phyloP scores from a whole-genome alignment of 768 basidiomycete genomes.

The Mycena sanguinolenta region DNA sequence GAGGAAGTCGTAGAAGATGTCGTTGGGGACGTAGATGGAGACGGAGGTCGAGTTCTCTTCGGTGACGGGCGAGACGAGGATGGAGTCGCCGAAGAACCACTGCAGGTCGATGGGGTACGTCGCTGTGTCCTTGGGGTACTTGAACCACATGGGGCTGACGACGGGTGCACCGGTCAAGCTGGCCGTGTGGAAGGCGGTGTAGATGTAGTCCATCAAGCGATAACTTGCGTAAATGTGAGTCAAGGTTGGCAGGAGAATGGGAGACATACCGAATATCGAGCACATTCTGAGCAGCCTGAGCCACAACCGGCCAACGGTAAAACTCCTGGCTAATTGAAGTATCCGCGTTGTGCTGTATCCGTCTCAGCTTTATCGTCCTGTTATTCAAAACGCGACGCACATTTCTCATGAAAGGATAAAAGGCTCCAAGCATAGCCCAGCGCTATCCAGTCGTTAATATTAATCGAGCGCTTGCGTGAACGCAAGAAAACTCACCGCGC shows the following conservation, averaged over 20 bases:
- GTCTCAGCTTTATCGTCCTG: background rate
- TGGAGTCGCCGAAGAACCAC: conserved; percentile 70
- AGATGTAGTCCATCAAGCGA: conserved; percentile 78
- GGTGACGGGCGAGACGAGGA: conserved; percentile 80
- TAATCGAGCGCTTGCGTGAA: too few relatives aligned
- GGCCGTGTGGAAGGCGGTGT: conserved; percentile 76
- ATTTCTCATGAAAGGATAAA: conserved; percentile 86
- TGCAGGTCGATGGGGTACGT: too few relatives aligned
- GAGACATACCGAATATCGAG: conserved; percentile 69
- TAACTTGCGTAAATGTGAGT: conserved; percentile 54
- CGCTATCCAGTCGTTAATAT: conserved; percentile 44
- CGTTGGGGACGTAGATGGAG: conserved; percentile 71
- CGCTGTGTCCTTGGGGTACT: conserved; percentile 46
- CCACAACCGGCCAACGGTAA: conserved; percentile 71
- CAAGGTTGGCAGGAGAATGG: background rate
- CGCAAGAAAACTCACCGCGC: conserved; percentile 49
- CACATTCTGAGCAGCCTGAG: conserved; percentile 70
- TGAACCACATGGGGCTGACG: conserved; percentile 61
- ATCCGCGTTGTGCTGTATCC: conserved; percentile 20
- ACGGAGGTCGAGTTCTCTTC: conserved; percentile 71
- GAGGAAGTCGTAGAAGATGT: conserved; percentile 73
- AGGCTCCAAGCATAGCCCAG: conserved; percentile 84
- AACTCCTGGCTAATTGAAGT: conserved; percentile 67
- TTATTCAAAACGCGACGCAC: conserved; percentile 50
- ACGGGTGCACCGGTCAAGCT: conserved; percentile 72